Evolutionary conservation across 1,139 yeast species (phyloP).

Genomic region (Sugiyamaella pinicola): DNA sequence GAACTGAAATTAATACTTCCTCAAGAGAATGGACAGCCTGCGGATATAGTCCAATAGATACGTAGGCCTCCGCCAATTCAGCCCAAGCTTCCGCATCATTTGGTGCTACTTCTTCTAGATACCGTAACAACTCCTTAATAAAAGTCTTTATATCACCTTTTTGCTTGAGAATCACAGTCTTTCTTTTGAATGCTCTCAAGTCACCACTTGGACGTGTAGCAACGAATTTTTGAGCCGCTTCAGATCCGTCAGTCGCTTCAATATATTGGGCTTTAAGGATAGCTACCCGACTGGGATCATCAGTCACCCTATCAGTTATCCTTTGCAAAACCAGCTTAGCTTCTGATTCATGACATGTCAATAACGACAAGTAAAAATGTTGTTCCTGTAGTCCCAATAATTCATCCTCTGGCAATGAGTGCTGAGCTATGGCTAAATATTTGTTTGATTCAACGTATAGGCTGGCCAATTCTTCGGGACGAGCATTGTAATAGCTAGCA

Average conservation of each 20-base stretch:
- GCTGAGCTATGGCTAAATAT: constrained; percentile 43
- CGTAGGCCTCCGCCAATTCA: constrained; percentile 68
- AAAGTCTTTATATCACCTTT: constrained; percentile 45
- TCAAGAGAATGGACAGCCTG: constrained; percentile 68
- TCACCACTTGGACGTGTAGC: constrained; percentile 41
- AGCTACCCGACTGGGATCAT: constrained; percentile 56
- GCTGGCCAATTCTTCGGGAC: constrained; percentile 35
- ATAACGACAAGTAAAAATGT: constrained; percentile 66
- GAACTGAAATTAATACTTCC: constrained; percentile 67
- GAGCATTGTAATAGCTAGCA: constrained; percentile 27
- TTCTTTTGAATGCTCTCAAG: constrained; percentile 43
- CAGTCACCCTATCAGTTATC: constrained; percentile 64
- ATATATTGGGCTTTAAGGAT: constrained; percentile 59
- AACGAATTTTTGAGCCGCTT: constrained; percentile 46
- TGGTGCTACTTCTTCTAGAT: constrained; percentile 62
- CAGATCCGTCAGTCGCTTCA: constrained; percentile 58
- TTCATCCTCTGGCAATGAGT: constrained; percentile 50
- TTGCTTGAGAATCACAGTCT: constrained; percentile 41
- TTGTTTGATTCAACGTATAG: constrained; percentile 36
- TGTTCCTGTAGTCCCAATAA: constrained; percentile 66
- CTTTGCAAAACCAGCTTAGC: constrained; percentile 68
- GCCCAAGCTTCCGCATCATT: constrained; percentile 76
- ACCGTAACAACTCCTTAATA: constrained; percentile 52
- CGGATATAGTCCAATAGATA: constrained; percentile 60
- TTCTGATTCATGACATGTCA: constrained; percentile 67